Evolutionary conservation across 345 rosid species (phyloP).

Genomic region (Kernera saxatilis): DNA sequence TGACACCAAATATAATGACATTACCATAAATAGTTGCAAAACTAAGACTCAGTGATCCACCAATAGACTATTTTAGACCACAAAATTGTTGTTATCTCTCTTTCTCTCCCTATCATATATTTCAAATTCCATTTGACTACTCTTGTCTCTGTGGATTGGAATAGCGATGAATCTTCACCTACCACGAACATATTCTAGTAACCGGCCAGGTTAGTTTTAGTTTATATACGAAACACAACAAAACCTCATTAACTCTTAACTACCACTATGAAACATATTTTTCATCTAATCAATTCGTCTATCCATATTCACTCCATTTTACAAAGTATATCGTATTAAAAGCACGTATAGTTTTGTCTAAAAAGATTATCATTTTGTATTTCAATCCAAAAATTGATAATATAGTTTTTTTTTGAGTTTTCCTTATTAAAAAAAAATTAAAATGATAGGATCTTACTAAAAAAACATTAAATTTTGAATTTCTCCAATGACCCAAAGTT

Average conservation of each 20-base stretch:
- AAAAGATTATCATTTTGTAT: no score
- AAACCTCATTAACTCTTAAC: background rate
- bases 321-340: no score
- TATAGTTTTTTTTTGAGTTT: no score
- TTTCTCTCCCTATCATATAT: background rate
- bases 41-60: background rate
- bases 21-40: background rate
- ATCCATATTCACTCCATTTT: background rate
- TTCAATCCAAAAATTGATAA: no score
- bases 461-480: no score
- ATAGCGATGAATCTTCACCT: background rate
- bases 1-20: background rate
- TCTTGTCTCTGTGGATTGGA: background rate
- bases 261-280: background rate
- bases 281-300: background rate
- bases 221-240: background rate
- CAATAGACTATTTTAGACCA: background rate
- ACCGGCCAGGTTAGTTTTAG: background rate
- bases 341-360: no score
- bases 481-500: no score
- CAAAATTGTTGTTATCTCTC: background rate
- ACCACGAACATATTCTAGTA: background rate
- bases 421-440: no score
- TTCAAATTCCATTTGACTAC: background rate
- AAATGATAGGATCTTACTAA: no score